These are phyloP conservation scores for Cinchona pubescens DNA, from an alignment of 257 asterid genomes.

Conservation along the genomic window DNA sequence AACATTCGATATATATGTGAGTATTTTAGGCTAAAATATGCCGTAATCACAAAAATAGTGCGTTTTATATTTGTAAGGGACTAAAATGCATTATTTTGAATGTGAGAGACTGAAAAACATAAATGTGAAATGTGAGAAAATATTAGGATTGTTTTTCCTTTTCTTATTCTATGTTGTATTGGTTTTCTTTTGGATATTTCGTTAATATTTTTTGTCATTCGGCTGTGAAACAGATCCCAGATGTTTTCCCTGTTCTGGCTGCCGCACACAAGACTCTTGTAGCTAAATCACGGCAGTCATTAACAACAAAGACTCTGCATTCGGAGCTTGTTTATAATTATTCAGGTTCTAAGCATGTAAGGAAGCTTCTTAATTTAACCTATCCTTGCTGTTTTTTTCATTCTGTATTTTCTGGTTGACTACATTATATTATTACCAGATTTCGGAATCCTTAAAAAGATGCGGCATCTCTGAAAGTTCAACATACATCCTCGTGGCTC, in stretches of 20 bases:
- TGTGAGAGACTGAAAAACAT: too few species aligned
- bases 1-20: too few species aligned
- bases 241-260: conserved; percentile 81
- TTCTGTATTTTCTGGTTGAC: conserved; percentile 17
- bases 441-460: conserved; percentile 83
- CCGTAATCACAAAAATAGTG: too few species aligned
- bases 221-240: conserved; percentile 58
- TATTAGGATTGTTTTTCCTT: neutral
- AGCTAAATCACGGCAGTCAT: conserved; percentile 68
- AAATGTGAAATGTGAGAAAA: too few species aligned
- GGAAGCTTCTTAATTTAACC: conserved; percentile 11
- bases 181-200: neutral
- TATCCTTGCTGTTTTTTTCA: neutral
- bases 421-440: conserved; percentile 32
- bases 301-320: conserved; percentile 79
- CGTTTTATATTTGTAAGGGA: too few species aligned
- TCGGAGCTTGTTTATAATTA: conserved; percentile 93
- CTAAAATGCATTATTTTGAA: too few species aligned
- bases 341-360: conserved; percentile 91
- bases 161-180: neutral
- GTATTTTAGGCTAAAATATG: too few species aligned
- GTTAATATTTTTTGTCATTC: conserved; percentile 5
- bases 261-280: conserved; percentile 75
- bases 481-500: conserved; percentile 77
- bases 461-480: conserved; percentile 84